Base-by-base conservation (phyloP, 306 rosid species). In the Citrullus amarus region DNA sequence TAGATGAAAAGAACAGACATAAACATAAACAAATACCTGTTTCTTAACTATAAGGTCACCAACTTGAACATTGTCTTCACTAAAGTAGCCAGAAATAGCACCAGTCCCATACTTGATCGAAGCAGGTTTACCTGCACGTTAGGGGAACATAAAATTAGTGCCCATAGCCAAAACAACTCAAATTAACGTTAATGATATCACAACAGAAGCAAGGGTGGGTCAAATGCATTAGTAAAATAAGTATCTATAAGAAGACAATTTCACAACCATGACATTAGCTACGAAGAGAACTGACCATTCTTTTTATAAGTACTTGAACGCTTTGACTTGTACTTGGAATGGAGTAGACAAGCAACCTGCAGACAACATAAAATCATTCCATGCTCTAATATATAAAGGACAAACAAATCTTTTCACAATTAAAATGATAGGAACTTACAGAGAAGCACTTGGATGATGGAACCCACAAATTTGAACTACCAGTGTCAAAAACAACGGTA, bases 391-490 rank as follows among this genome's bases (percentile, higher is more conserved):
- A 39, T 67, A 28, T 46, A 82, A 46, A 79, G 53, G 41, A 67
- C 77, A 39, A 57, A 32, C 25, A 53, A 6, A 43, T 67, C 76
- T 20, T 65, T 7, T 51, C 69, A 28, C 30, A 79, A 34, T 15
- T 46, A 57, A 6, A 36, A 41, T 12, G 46, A 41, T n/a, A 58
- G 10, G 53, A 55, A 54, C 96, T 86, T 86, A 93, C 96, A 62
- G 96, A 93, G 70, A 89, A 85, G 75, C 98, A 93, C 87, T 91
- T 93, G 0, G 98, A 78, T 50, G 98, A 93, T 17, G 98, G 98
- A 39, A 93, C 91, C 98, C 98, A 93, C 51, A 93, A 83, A 80
- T 91, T 89, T 6, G 98, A 91, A 79, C 98, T 93, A 65, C 98
- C 98, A 41, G 98, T 93, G 81, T 93, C 98, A 76, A 93, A 93